These are phyloP conservation scores for Epichloe sp. DNA, from an alignment of 2,329 filamentous ascomycete genomes.

Conservation along the genomic window DNA sequence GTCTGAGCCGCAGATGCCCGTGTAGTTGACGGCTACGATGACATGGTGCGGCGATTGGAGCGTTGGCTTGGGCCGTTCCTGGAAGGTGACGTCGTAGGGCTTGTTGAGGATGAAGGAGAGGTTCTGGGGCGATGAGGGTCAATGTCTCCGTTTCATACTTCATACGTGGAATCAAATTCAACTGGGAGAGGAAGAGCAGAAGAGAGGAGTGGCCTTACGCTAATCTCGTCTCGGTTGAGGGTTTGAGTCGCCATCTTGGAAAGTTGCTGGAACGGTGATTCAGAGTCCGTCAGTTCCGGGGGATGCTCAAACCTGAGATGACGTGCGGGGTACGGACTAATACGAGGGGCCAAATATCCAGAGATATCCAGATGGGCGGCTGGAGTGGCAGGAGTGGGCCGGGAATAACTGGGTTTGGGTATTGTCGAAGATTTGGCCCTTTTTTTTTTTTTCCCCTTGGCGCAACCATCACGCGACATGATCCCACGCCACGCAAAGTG, in stretches of 20 bases:
- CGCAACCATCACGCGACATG: no score
- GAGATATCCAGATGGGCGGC: no score
- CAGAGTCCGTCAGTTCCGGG: background rate
- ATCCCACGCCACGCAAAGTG: no score
- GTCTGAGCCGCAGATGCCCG: constrained; percentile 80
- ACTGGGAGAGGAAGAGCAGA: background rate
- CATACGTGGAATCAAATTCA: background rate
- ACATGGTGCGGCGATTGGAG: constrained; percentile 60
- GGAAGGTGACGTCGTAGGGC: constrained; percentile 57
- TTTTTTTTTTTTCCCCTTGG: no score
- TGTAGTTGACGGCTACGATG: constrained; percentile 70
- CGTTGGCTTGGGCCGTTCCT: constrained; percentile 60
- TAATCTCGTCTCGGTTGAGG: constrained; percentile 16
- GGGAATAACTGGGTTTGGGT: no score
- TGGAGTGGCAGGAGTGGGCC: no score
- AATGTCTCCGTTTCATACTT: background rate
- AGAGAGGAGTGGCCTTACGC: constrained; percentile 9
- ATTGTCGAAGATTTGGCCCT: no score
- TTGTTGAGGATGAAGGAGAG: constrained; percentile 76
- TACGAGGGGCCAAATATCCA: no score
- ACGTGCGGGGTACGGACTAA: no score
- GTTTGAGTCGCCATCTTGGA: constrained; percentile 13
- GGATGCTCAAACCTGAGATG: background rate
- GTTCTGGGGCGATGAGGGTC: constrained; percentile 39
- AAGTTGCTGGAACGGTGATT: background rate